Evolutionary conservation across 345 rosid species (phyloP), one percentile per base, ranked within the genome.

Genomic region (Bretschneidera sinensis): DNA sequence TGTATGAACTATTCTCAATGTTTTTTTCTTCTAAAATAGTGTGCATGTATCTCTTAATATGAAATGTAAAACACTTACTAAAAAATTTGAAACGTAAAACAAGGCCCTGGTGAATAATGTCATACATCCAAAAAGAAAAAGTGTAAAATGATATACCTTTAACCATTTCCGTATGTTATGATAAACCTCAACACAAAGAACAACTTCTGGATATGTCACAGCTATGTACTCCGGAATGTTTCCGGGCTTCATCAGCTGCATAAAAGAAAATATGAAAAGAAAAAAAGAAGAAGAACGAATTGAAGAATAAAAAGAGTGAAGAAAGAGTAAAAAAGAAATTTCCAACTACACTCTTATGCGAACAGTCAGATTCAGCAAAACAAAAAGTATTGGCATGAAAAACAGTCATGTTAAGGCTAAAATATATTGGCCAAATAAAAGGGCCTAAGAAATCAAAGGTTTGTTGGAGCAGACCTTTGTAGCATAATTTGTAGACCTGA

Each of bases 171-270:
- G 66, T 39, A 39, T 45, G 60, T 65, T 65, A 64, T 90, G 83
- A 72, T 81, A 86, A 53, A 92, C 77, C 78, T 89, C 96, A 62
- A 87, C 65, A 39, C 84, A 83, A 43, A 92, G 79, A 71, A 87
- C 72, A 57, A 81, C 82, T 73, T 92, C 96, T 11, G 88, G 89
- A 71, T 52, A 64, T 54, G 43, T 55, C 47, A 76, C 72, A 57
- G 82, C 66, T 19, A 57, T 45, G 10, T 72, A 61, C 39, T 81
- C 82, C 43, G 68, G 70, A 57, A 65, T 50, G 24, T 65, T 72
- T 45, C 76, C 65, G 55, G 85, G 68, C 81, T 74, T 85, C 61
- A 67, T 55, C 66, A 69, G 73, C 78, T 72, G 65, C 43, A 57
- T 59, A 67, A 20, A 24, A 24, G 64, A 35, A 61, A n/a, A n/a